Percentiles rank a stretch among this genome's conserved stretches.
phyloP scores from a whole-genome alignment of 1,139 yeast genomes.

The Magnusiomyces magnusii region DNA sequence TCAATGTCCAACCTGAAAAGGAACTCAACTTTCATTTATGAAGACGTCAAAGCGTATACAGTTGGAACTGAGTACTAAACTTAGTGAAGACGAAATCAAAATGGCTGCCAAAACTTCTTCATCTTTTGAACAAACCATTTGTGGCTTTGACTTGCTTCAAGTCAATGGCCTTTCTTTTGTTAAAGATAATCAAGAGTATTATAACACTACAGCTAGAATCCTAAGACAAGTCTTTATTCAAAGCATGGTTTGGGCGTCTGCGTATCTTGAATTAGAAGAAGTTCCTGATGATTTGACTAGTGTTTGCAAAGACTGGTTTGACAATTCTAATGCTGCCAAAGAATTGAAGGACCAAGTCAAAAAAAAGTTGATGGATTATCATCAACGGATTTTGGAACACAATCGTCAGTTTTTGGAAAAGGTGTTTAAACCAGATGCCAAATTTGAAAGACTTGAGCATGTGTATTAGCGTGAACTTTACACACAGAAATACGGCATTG shows the following conservation, averaged over 20 bases:
- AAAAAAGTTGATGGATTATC: constrained; percentile 94
- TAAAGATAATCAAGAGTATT: constrained; percentile 81
- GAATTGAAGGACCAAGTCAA: constrained; percentile 97
- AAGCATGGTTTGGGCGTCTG: constrained; percentile 70
- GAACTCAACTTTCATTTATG: constrained; percentile 51
- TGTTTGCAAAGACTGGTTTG: constrained; percentile 83
- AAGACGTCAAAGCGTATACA: constrained; percentile 88
- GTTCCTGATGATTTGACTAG: constrained; percentile 74
- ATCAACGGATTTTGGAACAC: constrained; percentile 73
- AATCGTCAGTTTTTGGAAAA: constrained; percentile 82
- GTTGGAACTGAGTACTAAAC: constrained; percentile 73
- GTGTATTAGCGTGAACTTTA: constrained; percentile 81
- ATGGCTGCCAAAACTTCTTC: constrained; percentile 74
- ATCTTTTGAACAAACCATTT: constrained; percentile 87
- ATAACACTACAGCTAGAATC: constrained; percentile 75
- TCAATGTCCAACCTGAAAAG: constrained; percentile 53
- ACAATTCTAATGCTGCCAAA: constrained; percentile 97
- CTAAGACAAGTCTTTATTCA: constrained; percentile 63
- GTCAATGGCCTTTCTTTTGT: constrained; percentile 97
- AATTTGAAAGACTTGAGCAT: constrained; percentile 66
- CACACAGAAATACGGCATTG: constrained; percentile 94
- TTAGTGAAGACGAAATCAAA: constrained; percentile 61
- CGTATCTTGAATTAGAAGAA: constrained; percentile 66
- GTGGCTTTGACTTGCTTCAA: constrained; percentile 92
- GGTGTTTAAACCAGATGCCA: constrained; percentile 67